phyloP scores from a whole-genome alignment of 352 stramenopile species.

The Globisporangium lucens region DNA sequence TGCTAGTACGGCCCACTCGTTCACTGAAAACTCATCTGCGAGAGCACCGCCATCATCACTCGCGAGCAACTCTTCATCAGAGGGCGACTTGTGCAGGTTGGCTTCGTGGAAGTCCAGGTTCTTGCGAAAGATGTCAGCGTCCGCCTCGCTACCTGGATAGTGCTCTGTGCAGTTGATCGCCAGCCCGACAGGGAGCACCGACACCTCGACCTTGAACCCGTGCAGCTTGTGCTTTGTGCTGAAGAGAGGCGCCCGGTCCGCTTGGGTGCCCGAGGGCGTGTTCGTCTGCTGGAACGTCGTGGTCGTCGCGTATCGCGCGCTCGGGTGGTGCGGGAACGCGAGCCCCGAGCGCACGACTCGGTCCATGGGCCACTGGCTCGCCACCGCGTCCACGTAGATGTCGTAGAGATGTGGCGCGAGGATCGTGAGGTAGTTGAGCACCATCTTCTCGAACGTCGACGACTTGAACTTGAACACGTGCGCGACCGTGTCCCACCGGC shows the following conservation, averaged over 20 bases:
- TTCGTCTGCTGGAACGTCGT: constrained; percentile 16
- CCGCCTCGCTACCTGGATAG: not conserved
- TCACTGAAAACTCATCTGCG: not conserved
- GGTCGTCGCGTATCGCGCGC: constrained; percentile 8
- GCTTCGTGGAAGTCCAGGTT: not conserved
- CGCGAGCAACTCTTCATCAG: not conserved
- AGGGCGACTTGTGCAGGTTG: not conserved
- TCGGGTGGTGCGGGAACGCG: constrained; percentile 4
- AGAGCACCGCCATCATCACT: not conserved
- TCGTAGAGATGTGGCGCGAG: not conserved
- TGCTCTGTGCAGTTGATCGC: not conserved
- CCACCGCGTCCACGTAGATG: not conserved
- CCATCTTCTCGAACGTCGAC: not conserved
- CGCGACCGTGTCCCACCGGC: not conserved
- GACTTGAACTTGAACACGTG: not conserved
- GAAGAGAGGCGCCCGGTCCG: not conserved
- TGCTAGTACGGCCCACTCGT: not conserved
- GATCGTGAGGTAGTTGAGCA: not conserved
- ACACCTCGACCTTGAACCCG: constrained; percentile 1
- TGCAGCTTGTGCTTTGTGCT: not conserved
- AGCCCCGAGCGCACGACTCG: not conserved
- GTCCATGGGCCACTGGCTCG: not conserved
- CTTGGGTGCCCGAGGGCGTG: not conserved
- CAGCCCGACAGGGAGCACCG: not conserved
- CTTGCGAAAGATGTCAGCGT: not conserved